Base-by-base conservation (phyloP, 257 asterid genomes). In the Rehmannia glutinosa region DNA sequence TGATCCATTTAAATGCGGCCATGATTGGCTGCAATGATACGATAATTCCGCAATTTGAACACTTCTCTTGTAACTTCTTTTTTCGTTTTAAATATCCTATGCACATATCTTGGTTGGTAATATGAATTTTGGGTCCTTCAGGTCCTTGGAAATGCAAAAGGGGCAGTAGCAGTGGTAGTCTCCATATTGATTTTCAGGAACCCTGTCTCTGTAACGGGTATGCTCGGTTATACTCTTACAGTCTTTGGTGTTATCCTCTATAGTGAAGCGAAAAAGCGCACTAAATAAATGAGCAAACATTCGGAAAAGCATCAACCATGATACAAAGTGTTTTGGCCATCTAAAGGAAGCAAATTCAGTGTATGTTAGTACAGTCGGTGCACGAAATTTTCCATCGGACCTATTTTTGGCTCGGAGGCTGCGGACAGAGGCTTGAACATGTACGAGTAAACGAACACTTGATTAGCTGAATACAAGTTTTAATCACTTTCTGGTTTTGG, bases 101-200 rank as follows among this genome's bases (percentile, higher is more conserved):
- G 23, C n/a, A 66, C 21, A 41, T n/a, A 10, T 27, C 50, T 57
- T 27, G 27, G n/a, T 68, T 66, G 69, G 13, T 74, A 62, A 66
- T 28, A 30, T 3, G n/a, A 6, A 28, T 66, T 12, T 12, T 50
- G 72, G 58, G 41, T 68, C 56, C 49, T 58, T 32, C 78, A 86
- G 94, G 94, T 86, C 51, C 88, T 86, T 9, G 94, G 94, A 66
- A 86, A 86, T 39, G 94, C 94, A 3, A 86, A 86, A 76, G 94
- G 94, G 62, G 94, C 90, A 5, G 90, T 86, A 12, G 90, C 94
- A 25, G 90, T 86, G 55, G 94, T 86, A 19, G 73, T 84, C 56
- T 86, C 94, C 45, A 86, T 86, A 69, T 69, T 84, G 73, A 84
- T 86, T 35, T 86, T 86, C 38, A 78, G 56, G 81, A 86, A 86